phyloP scores from a whole-genome alignment of 106 monocot genomes.

The Dendrobium nobile region DNA sequence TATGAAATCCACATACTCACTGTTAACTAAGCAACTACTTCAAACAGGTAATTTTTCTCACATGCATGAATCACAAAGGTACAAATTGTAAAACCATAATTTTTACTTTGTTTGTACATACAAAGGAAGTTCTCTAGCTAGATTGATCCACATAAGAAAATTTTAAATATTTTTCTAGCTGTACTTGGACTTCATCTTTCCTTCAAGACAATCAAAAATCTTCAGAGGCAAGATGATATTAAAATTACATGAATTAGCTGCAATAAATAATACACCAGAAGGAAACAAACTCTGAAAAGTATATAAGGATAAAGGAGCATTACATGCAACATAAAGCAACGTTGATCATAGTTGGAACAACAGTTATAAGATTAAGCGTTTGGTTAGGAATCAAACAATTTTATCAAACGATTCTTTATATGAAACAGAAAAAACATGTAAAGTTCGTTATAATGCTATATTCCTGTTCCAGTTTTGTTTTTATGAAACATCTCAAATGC shows the following conservation, averaged over 20 bases:
- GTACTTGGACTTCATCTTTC: not conserved
- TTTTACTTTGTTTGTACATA: not conserved
- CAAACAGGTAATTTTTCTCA: too few species aligned
- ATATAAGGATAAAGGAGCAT: too few species aligned
- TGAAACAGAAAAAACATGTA: too few species aligned
- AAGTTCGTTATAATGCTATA: not conserved
- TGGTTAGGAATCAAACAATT: too few species aligned
- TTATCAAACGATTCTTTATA: too few species aligned
- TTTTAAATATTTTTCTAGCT: not conserved
- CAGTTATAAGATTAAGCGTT: too few species aligned
- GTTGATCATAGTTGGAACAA: too few species aligned
- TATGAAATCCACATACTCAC: too few species aligned
- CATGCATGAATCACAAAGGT: too few species aligned
- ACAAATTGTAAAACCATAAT: not conserved
- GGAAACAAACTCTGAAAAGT: too few species aligned
- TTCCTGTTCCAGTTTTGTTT: not conserved
- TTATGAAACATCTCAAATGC: not conserved
- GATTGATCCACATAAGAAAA: too few species aligned
- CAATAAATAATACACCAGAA: not conserved
- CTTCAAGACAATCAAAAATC: not conserved
- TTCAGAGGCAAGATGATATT: not conserved
- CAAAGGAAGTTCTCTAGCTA: not conserved
- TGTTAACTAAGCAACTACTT: too few species aligned
- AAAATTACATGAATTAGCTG: not conserved
- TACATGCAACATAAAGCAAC: not conserved